phyloP scores from a whole-genome alignment of 306 rosid genomes.

The Gastrolobium villosum region DNA sequence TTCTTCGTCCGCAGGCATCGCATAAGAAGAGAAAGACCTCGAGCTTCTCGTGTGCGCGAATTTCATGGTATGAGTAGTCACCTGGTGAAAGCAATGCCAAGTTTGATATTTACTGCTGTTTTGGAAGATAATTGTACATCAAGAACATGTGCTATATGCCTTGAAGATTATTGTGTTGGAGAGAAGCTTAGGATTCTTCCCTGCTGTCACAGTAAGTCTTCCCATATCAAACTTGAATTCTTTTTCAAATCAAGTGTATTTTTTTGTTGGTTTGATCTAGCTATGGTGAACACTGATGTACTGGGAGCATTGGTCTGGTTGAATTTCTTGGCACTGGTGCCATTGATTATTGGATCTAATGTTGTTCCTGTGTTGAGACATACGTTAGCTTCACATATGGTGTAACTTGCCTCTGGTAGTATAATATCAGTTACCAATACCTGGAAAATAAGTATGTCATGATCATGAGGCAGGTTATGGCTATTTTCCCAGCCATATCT shows the following conservation, averaged over 20 bases:
- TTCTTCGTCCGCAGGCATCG: constrained; percentile 97
- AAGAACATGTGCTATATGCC: constrained; percentile 95
- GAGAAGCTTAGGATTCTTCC: constrained; percentile 96
- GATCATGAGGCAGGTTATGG: constrained; percentile 19
- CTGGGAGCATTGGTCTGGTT: not conserved
- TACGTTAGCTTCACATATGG: not conserved
- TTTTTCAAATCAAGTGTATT: constrained; percentile 27
- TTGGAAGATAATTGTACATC: constrained; percentile 95
- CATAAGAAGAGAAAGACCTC: constrained; percentile 87
- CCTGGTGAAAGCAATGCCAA: constrained; percentile 97
- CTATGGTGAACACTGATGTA: constrained; percentile 9
- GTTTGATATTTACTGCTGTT: constrained; percentile 89
- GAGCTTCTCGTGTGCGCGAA: constrained; percentile 72
- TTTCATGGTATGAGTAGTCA: constrained; percentile 98
- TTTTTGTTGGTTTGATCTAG: constrained; percentile 33
- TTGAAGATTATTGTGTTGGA: constrained; percentile 92
- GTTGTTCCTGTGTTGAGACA: constrained; percentile 10
- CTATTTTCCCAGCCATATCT: constrained; percentile 30
- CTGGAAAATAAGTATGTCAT: constrained; percentile 33
- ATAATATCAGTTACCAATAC: constrained; percentile 26
- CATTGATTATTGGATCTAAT: constrained; percentile 1
- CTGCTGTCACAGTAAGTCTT: constrained; percentile 92
- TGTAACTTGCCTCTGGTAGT: constrained; percentile 23
- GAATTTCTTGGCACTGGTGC: constrained; percentile 16
- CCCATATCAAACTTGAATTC: constrained; percentile 37